Evolutionary conservation across 2,329 filamentous ascomycete genomes (phyloP).

Genomic region (Thielaviopsis euricoi): DNA sequence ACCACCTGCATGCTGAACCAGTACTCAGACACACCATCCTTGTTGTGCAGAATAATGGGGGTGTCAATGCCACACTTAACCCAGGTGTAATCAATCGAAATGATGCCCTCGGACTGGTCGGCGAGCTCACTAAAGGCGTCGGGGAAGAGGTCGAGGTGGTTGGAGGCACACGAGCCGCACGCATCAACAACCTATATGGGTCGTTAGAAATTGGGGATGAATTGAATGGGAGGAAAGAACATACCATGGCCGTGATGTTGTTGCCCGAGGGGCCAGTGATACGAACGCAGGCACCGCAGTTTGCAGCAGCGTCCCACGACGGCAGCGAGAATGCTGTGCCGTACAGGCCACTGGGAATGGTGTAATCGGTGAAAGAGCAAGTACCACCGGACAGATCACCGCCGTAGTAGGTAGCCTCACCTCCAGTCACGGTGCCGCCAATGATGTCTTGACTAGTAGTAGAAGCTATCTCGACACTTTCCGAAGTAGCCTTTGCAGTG

Average conservation of each 20-base stretch:
- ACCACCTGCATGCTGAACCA: slow-evolving; percentile 39
- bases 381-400: slow-evolving; percentile 41
- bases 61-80: slow-evolving; percentile 26
- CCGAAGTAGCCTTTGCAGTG: background rate
- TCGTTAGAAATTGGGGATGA: slow-evolving; percentile 1
- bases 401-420: slow-evolving; percentile 31
- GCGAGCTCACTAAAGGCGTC: slow-evolving; percentile 24
- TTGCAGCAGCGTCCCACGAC: slow-evolving; percentile 36
- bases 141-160: slow-evolving; percentile 29
- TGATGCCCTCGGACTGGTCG: slow-evolving; percentile 20
- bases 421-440: background rate
- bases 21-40: slow-evolving; percentile 25
- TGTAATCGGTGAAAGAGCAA: slow-evolving; percentile 48
- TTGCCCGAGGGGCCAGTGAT: slow-evolving; percentile 41
- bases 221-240: slow-evolving; percentile 6
- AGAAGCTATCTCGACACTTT: background rate
- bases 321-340: slow-evolving; percentile 45
- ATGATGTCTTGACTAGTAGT: background rate
- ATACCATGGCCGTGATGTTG: slow-evolving; percentile 47
- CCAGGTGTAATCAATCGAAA: slow-evolving; percentile 21
- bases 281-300: slow-evolving; percentile 45
- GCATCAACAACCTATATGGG: slow-evolving; percentile 25
- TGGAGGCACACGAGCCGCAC: slow-evolving; percentile 24
- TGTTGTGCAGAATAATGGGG: slow-evolving; percentile 27
- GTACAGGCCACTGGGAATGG: slow-evolving; percentile 38